phyloP scores from a whole-genome alignment of 805 yeast genomes.

The Metschnikowia matae region DNA sequence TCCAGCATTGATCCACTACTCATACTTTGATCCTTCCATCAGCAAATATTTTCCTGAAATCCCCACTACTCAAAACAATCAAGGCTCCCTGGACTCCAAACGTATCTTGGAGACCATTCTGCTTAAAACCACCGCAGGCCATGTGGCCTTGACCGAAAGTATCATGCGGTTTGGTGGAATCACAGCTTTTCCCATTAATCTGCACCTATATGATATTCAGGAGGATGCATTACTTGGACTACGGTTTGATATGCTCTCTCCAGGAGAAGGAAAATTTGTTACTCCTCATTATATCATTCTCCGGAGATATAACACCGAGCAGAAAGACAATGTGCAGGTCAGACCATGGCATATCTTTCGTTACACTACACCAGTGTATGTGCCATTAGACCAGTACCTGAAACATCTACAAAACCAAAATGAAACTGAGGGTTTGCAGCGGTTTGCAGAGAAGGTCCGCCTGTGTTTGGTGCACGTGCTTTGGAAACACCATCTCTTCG shows the following conservation, averaged over 20 bases:
- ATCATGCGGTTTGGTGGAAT: slow-evolving; percentile 46
- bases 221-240: slow-evolving; percentile 40
- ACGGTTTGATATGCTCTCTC: slow-evolving; percentile 44
- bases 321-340: not conserved
- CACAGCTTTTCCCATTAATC: slow-evolving; percentile 49
- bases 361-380: slow-evolving; percentile 34
- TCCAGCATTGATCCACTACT: slow-evolving; percentile 15
- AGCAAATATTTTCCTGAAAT: slow-evolving; percentile 11
- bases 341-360: slow-evolving; percentile 29
- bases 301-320: slow-evolving; percentile 4
- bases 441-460: slow-evolving; percentile 24
- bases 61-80: not conserved
- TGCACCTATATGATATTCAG: slow-evolving; percentile 22
- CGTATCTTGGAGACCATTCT: slow-evolving; percentile 10
- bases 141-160: slow-evolving; percentile 37
- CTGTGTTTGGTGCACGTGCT: slow-evolving; percentile 23
- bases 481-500: slow-evolving; percentile 31
- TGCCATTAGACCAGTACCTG: slow-evolving; percentile 22
- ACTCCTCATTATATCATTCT: slow-evolving; percentile 50
- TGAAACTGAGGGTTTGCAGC: slow-evolving; percentile 17
- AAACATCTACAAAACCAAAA: slow-evolving; percentile 11
- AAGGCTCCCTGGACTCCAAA: not conserved
- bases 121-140: slow-evolving; percentile 10
- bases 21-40: slow-evolving; percentile 17
- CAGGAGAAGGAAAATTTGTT: slow-evolving; percentile 20